Evolutionary conservation across 2,329 filamentous ascomycete species (phyloP).

Genomic region (Alternaria panax): DNA sequence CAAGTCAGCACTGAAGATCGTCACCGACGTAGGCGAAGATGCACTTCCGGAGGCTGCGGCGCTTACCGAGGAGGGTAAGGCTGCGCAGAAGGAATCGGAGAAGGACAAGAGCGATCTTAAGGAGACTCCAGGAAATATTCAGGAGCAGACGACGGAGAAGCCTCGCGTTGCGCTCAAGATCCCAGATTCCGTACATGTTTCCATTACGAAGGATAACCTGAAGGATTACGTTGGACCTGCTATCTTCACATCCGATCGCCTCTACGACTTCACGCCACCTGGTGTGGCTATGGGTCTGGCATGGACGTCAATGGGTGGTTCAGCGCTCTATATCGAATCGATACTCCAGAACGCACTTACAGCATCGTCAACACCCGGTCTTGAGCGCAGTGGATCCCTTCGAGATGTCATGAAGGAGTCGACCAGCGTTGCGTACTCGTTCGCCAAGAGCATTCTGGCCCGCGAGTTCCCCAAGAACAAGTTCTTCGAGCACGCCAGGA

Average conservation of each 20-base stretch:
- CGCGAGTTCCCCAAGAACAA: conserved; percentile 85
- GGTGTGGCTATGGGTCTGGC: conserved; percentile 98
- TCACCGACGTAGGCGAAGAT: conserved; percentile 89
- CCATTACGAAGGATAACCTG: conserved; percentile 85
- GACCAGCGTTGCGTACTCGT: conserved; percentile 92
- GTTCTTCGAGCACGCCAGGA: conserved; percentile 94
- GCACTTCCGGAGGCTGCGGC: conserved; percentile 81
- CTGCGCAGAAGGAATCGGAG: conserved; percentile 72
- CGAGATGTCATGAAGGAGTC: conserved; percentile 99
- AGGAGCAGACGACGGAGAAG: conserved; percentile 66
- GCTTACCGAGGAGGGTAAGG: conserved; percentile 84
- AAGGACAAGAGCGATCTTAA: conserved; percentile 71
- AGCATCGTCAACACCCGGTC: conserved; percentile 74
- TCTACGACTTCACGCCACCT: conserved; percentile 92
- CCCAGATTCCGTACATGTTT: conserved; percentile 84
- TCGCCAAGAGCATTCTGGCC: conserved; percentile 87
- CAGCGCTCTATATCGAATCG: conserved; percentile 95
- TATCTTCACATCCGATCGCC: conserved; percentile 91
- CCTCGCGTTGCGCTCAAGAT: conserved; percentile 82
- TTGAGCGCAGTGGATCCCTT: conserved; percentile 93
- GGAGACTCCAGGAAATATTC: conserved; percentile 65
- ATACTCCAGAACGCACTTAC: conserved; percentile 86
- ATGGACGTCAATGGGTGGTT: conserved; percentile 97
- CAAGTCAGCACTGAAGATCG: conserved; percentile 96
- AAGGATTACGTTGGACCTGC: conserved; percentile 97